Conservation (phyloP, 1,284 basidiomycete species). For the Ganoderma resinaceum region DNA sequence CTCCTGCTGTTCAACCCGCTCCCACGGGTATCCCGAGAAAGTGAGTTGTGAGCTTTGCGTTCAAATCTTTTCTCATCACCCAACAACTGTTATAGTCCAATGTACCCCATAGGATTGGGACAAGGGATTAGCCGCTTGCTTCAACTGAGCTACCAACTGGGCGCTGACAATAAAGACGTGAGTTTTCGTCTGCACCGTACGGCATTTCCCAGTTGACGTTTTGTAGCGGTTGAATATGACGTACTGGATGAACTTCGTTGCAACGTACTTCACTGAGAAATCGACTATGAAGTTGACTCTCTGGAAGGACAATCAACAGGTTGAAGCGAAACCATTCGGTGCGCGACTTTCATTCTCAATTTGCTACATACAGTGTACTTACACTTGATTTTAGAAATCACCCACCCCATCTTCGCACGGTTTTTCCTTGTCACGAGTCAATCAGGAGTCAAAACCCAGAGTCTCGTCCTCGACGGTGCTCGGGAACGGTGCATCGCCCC, state of each 20-base stretch:
- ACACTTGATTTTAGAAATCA: constrained; percentile 61
- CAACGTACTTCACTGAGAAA: constrained; percentile 69
- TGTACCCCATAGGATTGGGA: constrained; percentile 52
- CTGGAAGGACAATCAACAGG: constrained; percentile 79
- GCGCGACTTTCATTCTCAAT: constrained; percentile 62
- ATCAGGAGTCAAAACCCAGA: constrained; percentile 82
- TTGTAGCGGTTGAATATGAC: constrained; percentile 62
- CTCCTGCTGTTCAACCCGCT: neutral
- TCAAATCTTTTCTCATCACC: neutral
- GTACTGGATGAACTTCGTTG: constrained; percentile 69
- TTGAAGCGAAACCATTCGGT: constrained; percentile 84
- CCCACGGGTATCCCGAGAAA: constrained; percentile 8
- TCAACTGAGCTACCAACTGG: constrained; percentile 69
- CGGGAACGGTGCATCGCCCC: constrained; percentile 61
- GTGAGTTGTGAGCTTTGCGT: constrained; percentile 12
- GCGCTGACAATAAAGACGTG: constrained; percentile 57
- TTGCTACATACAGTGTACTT: constrained; percentile 59
- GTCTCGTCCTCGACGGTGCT: constrained; percentile 72
- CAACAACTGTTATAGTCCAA: neutral
- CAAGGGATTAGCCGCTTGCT: constrained; percentile 67
- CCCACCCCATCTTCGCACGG: constrained; percentile 76
- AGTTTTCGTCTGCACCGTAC: constrained; percentile 30
- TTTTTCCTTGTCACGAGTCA: constrained; percentile 83
- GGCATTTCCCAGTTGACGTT: neutral
- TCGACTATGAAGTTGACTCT: constrained; percentile 77